phyloP scores from a whole-genome alignment of 2,329 filamentous ascomycete species.

The Teratosphaeria destructans region DNA sequence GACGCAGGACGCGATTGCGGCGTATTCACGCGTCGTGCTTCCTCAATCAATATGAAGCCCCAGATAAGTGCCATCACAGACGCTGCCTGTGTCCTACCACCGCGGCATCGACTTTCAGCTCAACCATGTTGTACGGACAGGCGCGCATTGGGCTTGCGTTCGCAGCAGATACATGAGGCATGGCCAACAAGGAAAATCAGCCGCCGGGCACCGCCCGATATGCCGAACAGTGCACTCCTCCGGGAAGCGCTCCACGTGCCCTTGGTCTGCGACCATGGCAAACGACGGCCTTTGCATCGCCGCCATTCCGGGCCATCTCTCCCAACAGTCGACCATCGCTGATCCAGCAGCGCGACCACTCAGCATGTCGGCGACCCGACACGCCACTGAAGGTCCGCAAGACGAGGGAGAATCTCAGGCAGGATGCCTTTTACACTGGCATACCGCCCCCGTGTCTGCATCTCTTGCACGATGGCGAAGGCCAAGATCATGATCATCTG shows the following conservation, averaged over 20 bases:
- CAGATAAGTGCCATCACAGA: background rate
- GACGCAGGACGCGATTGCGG: background rate
- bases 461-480: background rate
- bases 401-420: slow-evolving; percentile 25
- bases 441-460: slow-evolving; percentile 15
- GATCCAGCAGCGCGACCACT: slow-evolving; percentile 22
- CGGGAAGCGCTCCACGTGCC: slow-evolving; percentile 6
- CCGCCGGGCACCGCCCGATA: background rate
- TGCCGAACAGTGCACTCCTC: slow-evolving; percentile 9
- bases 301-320: slow-evolving; percentile 14
- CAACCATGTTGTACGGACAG: background rate
- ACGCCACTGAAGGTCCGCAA: slow-evolving; percentile 26
- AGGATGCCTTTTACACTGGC: slow-evolving; percentile 11
- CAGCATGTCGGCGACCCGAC: slow-evolving; percentile 17
- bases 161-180: background rate
- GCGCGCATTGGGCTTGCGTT: background rate
- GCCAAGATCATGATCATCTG: background rate
- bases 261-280: slow-evolving; percentile 14
- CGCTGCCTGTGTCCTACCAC: background rate
- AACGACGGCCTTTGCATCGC: slow-evolving; percentile 7
- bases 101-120: background rate
- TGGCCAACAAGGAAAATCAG: slow-evolving; percentile 1
- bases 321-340: slow-evolving; percentile 22
- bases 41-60: background rate
- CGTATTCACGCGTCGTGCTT: background rate